Evolutionary conservation across 2,329 filamentous ascomycete species (phyloP), one percentile per base, ranked within the genome.

Genomic region (Leptosphaerulina australis): DNA sequence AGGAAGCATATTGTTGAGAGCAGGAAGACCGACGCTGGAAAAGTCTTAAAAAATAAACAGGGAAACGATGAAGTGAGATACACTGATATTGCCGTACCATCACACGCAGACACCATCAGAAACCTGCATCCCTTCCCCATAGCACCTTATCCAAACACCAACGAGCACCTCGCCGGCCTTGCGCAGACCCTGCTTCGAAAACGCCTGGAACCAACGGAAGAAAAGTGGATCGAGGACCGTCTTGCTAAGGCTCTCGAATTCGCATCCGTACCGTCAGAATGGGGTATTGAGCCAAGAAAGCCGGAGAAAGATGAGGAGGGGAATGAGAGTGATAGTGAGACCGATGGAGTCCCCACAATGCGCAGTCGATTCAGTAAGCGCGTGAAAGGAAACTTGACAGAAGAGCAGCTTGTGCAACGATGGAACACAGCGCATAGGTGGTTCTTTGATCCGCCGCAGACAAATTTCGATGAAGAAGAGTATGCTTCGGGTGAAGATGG

Each of bases 191-290:
- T 70, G 15, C 41, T 70, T 2, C 58, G 66, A 4, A 71, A 70
- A 48, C 58, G 59, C 24, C 49, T 63, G 4, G 61, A 61, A 7
- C 57, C 63, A 3, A 55, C 58, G 14, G 67, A 69, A 24, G 62
- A 69, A 20, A 59, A 60, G 6, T 71, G 66, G 67, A 58, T 69
- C 7, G 58, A 62, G n/a, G 61, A 63, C 4, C 57, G 65, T 7
- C 36, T 71, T 1, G 44, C 49, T 3, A 69, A 64, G 44, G 67
- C 67, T 4, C 46, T 55, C 2, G 63, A 67, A 28, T 71, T 70
- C 39, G 62, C 61, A n/a, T 45, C 63, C 18, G 62, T 70, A 24
- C 64, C 67, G 3, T 41, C 48, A 10, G 66, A 70, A 10, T 71
- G 64, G 66, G 60, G 52, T 1, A 57, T 71, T 18, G 60, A 66